A percentile compares a stretch with the other conserved stretches of the same genome.
Evolutionary conservation across 2,329 filamentous ascomycete species (phyloP).

Genomic region (Penicillium aurantiogriseum): DNA sequence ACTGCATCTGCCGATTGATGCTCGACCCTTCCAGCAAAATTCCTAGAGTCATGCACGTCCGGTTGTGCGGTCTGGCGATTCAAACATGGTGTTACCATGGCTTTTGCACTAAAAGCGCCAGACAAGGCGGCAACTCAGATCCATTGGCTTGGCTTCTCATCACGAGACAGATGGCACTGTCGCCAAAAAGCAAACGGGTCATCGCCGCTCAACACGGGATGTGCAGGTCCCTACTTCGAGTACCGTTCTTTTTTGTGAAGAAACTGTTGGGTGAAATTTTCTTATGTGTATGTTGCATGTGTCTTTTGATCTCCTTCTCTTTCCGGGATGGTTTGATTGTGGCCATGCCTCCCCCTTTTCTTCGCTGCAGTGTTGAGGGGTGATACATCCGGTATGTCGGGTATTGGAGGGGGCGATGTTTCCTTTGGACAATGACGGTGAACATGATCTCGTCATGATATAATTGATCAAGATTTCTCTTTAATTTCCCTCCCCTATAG

Average conservation of each 20-base stretch:
- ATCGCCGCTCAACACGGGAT: conserved; percentile 12
- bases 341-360: conserved; percentile 6
- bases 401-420: conserved; percentile 17
- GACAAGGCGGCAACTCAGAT: conserved; percentile 2
- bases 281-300: conserved; percentile 5
- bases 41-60: conserved; percentile 20
- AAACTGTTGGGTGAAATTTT: not conserved
- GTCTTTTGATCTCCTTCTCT: conserved; percentile 14
- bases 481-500: not conserved
- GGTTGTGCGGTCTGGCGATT: conserved; percentile 20
- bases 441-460: conserved; percentile 11
- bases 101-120: conserved; percentile 14
- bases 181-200: conserved; percentile 14
- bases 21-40: conserved; percentile 14
- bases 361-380: conserved; percentile 5
- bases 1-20: conserved; percentile 18
- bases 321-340: conserved; percentile 15
- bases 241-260: conserved; percentile 2
- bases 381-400: conserved; percentile 14
- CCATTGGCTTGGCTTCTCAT: conserved; percentile 17
- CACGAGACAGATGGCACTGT: conserved; percentile 19
- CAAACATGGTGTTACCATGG: conserved; percentile 22
- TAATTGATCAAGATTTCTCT: conserved; percentile 12
- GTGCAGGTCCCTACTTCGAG: conserved; percentile 2
- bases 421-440: conserved; percentile 7